These are phyloP conservation scores for Scutellaria baicalensis DNA, from an alignment of 257 asterid species.

Conservation along the genomic window DNA sequence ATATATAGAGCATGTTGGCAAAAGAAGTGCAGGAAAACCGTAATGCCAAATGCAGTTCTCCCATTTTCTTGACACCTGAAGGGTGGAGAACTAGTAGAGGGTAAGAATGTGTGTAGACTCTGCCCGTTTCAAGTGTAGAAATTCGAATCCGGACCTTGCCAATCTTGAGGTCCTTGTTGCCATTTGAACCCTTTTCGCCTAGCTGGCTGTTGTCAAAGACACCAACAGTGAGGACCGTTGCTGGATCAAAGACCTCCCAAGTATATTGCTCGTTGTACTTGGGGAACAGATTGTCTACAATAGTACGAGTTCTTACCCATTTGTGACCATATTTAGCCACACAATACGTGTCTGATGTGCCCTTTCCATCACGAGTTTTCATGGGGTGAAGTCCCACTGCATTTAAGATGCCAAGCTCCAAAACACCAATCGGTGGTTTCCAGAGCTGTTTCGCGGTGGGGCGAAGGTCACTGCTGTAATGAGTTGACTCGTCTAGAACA, in stretches of 20 bases:
- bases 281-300: constrained; percentile 70
- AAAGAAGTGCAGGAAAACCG: constrained; percentile 79
- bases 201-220: constrained; percentile 78
- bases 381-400: constrained; percentile 85
- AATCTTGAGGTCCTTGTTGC: constrained; percentile 55
- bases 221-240: constrained; percentile 87
- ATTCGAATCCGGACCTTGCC: constrained; percentile 91
- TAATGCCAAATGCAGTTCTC: constrained; percentile 74
- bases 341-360: constrained; percentile 81
- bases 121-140: constrained; percentile 78
- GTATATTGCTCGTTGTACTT: constrained; percentile 81
- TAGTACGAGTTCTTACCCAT: constrained; percentile 84
- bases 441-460: constrained; percentile 91
- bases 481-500: constrained; percentile 85
- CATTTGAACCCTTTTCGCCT: constrained; percentile 42
- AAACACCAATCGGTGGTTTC: constrained; percentile 74
- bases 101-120: constrained; percentile 83
- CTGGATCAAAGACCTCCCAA: constrained; percentile 93
- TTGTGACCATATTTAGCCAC: constrained; percentile 88
- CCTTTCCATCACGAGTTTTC: constrained; percentile 77
- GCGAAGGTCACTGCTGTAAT: constrained; percentile 82
- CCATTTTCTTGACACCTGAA: constrained; percentile 86
- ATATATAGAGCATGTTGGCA: constrained; percentile 58
- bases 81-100: constrained; percentile 80
- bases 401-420: constrained; percentile 69